Conservation (phyloP, 1,284 basidiomycete species). For the Puccinia hordei region DNA sequence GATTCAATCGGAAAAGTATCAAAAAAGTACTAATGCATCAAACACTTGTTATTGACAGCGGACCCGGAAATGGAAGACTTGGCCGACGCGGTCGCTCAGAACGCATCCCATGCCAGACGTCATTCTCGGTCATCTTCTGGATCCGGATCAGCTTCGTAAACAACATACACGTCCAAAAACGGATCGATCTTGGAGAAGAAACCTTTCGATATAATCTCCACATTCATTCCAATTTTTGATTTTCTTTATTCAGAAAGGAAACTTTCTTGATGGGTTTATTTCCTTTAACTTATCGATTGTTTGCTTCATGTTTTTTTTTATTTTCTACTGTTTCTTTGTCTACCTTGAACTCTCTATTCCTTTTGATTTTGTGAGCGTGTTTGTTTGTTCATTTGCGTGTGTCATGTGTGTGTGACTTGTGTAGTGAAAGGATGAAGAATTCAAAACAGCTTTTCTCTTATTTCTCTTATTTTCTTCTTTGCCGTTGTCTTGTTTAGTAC, state of each 20-base stretch:
- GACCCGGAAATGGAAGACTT: constrained; percentile 50
- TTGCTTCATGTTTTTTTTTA: neutral
- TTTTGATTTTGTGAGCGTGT: too few relatives aligned
- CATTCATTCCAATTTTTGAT: constrained; percentile 4
- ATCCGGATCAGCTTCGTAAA: constrained; percentile 19
- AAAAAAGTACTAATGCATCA: neutral
- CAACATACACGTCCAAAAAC: neutral
- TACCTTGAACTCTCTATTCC: too few relatives aligned
- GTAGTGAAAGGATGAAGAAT: constrained; percentile 8
- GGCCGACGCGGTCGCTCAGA: constrained; percentile 47
- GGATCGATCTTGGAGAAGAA: too few relatives aligned
- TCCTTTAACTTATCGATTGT: neutral
- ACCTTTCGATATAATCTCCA: too few relatives aligned
- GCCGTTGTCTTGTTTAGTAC: constrained; percentile 7
- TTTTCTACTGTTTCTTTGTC: too few relatives aligned
- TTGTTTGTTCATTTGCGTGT: too few relatives aligned
- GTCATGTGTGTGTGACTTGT: neutral
- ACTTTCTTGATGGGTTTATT: neutral
- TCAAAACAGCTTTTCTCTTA: neutral
- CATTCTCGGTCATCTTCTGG: constrained; percentile 46
- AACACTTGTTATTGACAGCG: constrained; percentile 1
- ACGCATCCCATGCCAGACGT: constrained; percentile 35
- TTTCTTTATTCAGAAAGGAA: constrained; percentile 1
- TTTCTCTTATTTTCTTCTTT: neutral
- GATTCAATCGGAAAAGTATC: neutral